These are phyloP conservation scores for Daldinia bambusicola DNA, from an alignment of 495 filamentous ascomycete species.

Conservation along the genomic window DNA sequence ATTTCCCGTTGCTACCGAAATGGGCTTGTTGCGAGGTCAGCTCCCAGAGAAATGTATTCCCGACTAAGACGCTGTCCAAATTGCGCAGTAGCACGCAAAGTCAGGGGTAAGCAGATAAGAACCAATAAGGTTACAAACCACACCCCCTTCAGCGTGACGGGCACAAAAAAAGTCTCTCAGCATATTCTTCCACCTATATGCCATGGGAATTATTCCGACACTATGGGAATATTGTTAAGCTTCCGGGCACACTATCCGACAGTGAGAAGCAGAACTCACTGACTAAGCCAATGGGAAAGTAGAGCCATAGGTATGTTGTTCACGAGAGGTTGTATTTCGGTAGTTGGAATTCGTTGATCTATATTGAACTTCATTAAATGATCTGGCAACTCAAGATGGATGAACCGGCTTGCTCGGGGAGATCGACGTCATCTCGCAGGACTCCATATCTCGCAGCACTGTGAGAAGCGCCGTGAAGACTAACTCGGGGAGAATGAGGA, in stretches of 20 bases:
- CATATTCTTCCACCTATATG: constrained; percentile 2
- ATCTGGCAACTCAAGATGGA: neutral
- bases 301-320: neutral
- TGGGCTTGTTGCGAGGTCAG: neutral
- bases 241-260: constrained; percentile 28
- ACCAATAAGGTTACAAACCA: constrained; percentile 21
- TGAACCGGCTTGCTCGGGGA: neutral
- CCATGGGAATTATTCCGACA: constrained; percentile 3
- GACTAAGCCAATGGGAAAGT: constrained; percentile 26
- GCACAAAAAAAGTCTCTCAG: neutral
- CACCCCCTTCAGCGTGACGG: constrained; percentile 17
- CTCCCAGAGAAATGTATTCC: constrained; percentile 9
- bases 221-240: constrained; percentile 5
- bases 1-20: neutral
- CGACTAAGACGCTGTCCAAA: constrained; percentile 23
- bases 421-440: constrained; percentile 25
- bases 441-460: neutral
- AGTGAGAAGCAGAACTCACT: constrained; percentile 64
- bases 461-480: constrained; percentile 5
- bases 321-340: constrained; percentile 16
- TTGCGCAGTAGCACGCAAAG: constrained; percentile 29
- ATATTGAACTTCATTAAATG: constrained; percentile 26
- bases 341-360: constrained; percentile 17
- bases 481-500: neutral
- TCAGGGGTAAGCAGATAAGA: constrained; percentile 13